Conservation (phyloP, 2,329 filamentous ascomycete species). For the Colletotrichum musicola region DNA sequence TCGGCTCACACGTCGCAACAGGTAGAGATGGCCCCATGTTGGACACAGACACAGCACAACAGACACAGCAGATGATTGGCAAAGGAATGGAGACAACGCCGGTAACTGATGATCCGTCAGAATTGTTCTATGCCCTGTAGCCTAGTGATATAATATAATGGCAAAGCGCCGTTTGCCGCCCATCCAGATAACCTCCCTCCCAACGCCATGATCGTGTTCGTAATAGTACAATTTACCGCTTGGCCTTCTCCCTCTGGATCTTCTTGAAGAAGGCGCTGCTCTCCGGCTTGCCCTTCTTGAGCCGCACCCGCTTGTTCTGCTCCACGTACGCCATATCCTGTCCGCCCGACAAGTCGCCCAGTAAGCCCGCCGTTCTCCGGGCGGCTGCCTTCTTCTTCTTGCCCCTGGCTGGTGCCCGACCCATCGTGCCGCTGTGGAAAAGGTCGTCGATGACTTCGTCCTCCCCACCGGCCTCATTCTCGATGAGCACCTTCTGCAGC, state of each 20-base stretch:
- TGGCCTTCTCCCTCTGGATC: conserved; percentile 68
- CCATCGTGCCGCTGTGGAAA: conserved; percentile 53
- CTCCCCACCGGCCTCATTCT: conserved; percentile 81
- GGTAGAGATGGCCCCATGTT: no score
- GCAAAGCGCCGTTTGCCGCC: conserved; percentile 25
- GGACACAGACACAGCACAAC: no score
- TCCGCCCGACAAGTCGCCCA: conserved; percentile 89
- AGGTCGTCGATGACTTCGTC: conserved; percentile 80
- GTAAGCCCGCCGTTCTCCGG: conserved; percentile 83
- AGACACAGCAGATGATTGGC: no score
- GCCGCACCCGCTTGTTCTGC: conserved; percentile 79
- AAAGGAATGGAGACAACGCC: no score
- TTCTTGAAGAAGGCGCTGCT: conserved; percentile 76
- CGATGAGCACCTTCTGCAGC: conserved; percentile 88
- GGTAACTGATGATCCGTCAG: no score
- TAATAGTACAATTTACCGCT: conserved; percentile 35
- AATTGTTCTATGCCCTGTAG: neutral
- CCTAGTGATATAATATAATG: neutral
- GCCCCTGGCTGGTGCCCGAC: conserved; percentile 54
- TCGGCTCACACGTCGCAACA: no score
- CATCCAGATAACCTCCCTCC: neutral
- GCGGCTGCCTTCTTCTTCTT: conserved; percentile 71
- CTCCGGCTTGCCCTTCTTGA: conserved; percentile 73
- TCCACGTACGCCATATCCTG: conserved; percentile 98
- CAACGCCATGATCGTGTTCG: conserved; percentile 2